Percentiles rank a stretch among this genome's conserved stretches.
phyloP scores from a whole-genome alignment of 495 filamentous ascomycete genomes.

The Filosporella fistucella region DNA sequence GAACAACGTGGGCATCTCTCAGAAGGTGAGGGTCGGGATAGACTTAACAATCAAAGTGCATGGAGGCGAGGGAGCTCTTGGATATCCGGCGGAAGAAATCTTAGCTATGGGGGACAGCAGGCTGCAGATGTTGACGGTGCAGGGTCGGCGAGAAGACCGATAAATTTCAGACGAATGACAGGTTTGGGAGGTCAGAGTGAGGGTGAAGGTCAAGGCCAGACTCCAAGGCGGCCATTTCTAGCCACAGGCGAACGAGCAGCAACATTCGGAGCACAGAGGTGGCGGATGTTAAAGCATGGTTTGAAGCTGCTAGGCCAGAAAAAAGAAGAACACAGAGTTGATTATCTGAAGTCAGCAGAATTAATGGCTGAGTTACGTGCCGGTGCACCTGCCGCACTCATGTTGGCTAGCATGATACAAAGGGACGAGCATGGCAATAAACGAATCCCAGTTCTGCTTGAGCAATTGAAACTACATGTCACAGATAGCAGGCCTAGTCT shows the following conservation, averaged over 20 bases:
- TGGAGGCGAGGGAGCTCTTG: conserved; percentile 52
- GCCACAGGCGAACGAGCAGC: conserved; percentile 62
- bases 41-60: conserved; percentile 52
- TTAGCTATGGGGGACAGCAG: conserved; percentile 27
- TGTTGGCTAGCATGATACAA: conserved; percentile 95
- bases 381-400: conserved; percentile 83
- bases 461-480: conserved; percentile 88
- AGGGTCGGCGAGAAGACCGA: conserved; percentile 54
- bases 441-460: conserved; percentile 87
- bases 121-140: conserved; percentile 31
- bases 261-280: conserved; percentile 78
- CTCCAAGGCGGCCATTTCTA: conserved; percentile 45
- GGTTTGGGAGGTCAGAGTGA: conserved; percentile 56
- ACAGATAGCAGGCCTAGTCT: conserved; percentile 58
- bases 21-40: conserved; percentile 83
- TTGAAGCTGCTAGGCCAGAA: conserved; percentile 78
- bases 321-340: conserved; percentile 76
- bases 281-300: conserved; percentile 81
- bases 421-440: conserved; percentile 94
- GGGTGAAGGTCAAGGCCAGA: conserved; percentile 40
- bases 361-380: conserved; percentile 93
- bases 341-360: conserved; percentile 93
- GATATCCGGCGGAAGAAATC: conserved; percentile 49
- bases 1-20: conserved; percentile 72
- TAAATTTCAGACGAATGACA: conserved; percentile 71